Evolutionary conservation across 306 rosid species (phyloP).

Genomic region (Dalbergia cultrata): DNA sequence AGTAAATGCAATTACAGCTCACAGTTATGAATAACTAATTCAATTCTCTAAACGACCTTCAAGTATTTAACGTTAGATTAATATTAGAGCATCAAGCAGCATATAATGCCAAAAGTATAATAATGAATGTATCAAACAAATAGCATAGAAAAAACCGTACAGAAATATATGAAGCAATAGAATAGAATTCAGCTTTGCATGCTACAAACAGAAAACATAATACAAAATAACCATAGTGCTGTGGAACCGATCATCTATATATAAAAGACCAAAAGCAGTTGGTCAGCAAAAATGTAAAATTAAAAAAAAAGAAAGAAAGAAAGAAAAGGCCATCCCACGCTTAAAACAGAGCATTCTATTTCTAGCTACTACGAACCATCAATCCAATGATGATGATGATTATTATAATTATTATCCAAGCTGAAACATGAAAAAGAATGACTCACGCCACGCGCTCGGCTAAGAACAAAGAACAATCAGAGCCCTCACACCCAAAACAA

Average conservation of each 20-base stretch:
- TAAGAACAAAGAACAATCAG: slow-evolving; percentile 39
- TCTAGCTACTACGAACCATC: slow-evolving; percentile 26
- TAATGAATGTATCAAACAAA: not conserved
- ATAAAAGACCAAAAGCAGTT: not conserved
- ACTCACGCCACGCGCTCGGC: slow-evolving; percentile 27
- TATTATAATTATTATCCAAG: not conserved
- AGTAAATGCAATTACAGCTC: slow-evolving; percentile 34
- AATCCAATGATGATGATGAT: not conserved
- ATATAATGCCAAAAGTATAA: slow-evolving; percentile 29
- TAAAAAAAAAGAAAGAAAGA: slow-evolving; percentile 8
- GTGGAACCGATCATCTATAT: slow-evolving; percentile 35
- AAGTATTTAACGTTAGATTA: slow-evolving; percentile 22
- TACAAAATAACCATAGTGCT: slow-evolving; percentile 25
- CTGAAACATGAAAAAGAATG: not conserved
- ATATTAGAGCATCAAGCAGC: slow-evolving; percentile 11
- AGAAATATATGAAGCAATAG: slow-evolving; percentile 30
- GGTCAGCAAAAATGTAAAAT: not conserved
- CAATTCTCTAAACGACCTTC: slow-evolving; percentile 27
- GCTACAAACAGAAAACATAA: slow-evolving; percentile 45
- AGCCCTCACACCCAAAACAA: slow-evolving; percentile 33
- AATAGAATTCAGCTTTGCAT: slow-evolving; percentile 32
- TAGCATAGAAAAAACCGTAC: not conserved
- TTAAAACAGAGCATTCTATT: slow-evolving; percentile 17
- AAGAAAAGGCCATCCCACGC: slow-evolving; percentile 31
- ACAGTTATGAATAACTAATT: slow-evolving; percentile 30